phyloP scores from a whole-genome alignment of 495 filamentous ascomycete species.

The Coniosporium apollinis region DNA sequence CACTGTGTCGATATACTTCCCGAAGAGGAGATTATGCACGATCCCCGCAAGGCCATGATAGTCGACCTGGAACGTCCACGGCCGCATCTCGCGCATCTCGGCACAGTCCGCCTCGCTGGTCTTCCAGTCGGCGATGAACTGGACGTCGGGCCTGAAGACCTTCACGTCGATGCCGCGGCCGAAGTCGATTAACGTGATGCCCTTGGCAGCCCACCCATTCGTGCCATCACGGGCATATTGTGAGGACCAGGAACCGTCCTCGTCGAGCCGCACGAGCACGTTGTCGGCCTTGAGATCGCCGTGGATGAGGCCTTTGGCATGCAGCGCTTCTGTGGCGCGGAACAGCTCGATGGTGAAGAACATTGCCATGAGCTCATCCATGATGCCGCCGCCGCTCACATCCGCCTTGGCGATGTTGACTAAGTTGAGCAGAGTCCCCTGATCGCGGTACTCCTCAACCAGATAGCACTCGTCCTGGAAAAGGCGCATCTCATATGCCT shows the following conservation, averaged over 20 bases:
- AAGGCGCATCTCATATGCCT: constrained; percentile 73
- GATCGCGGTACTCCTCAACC: constrained; percentile 69
- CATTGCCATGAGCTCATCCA: constrained; percentile 83
- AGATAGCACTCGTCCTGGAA: constrained; percentile 76
- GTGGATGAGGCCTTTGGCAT: constrained; percentile 64
- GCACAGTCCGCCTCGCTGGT: constrained; percentile 68
- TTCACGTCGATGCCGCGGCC: constrained; percentile 89
- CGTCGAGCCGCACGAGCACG: constrained; percentile 70
- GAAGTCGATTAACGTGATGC: constrained; percentile 81
- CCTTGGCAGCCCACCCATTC: constrained; percentile 65
- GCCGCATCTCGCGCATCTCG: constrained; percentile 80
- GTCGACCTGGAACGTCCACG: constrained; percentile 94
- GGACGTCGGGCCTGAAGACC: constrained; percentile 55
- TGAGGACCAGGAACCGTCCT: constrained; percentile 27
- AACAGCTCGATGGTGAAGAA: constrained; percentile 89
- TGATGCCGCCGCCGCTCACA: constrained; percentile 36
- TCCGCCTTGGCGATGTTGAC: constrained; percentile 73
- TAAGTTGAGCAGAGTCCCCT: constrained; percentile 85
- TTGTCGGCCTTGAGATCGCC: constrained; percentile 95
- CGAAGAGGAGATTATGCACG: constrained; percentile 75
- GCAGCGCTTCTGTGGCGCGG: constrained; percentile 74
- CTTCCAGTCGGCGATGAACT: constrained; percentile 93
- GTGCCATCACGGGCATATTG: constrained; percentile 54
- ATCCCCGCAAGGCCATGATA: constrained; percentile 82
- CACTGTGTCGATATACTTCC: constrained; percentile 78